Percentiles rank a stretch among this genome's conserved stretches.
phyloP scores from a whole-genome alignment of 306 rosid genomes.

The Castanea mollissima region DNA sequence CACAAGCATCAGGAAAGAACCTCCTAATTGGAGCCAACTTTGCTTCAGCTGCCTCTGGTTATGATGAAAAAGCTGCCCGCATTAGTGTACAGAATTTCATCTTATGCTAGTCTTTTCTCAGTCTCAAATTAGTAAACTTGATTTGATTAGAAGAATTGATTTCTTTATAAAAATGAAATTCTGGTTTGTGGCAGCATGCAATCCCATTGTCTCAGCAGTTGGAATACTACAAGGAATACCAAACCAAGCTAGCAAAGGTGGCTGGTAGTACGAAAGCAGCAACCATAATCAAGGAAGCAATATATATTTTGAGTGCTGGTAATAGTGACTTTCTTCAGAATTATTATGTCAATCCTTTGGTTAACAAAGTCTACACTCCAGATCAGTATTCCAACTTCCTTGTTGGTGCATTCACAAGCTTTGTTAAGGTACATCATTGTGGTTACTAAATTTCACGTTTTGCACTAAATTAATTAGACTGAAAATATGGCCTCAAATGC shows the following conservation, averaged over 20 bases:
- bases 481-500: not conserved
- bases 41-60: constrained; percentile 98
- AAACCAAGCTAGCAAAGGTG: constrained; percentile 65
- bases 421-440: constrained; percentile 52
- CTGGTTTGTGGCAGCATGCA: constrained; percentile 66
- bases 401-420: constrained; percentile 49
- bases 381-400: constrained; percentile 64
- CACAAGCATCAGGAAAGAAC: constrained; percentile 87
- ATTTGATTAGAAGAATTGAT: not conserved
- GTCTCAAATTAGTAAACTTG: not conserved
- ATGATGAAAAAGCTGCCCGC: constrained; percentile 74
- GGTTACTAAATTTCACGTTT: not conserved
- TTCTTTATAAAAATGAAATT: not conserved
- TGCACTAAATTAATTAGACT: not conserved
- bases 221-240: constrained; percentile 72
- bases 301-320: constrained; percentile 80
- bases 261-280: constrained; percentile 78
- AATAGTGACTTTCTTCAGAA: constrained; percentile 87
- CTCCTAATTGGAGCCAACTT: constrained; percentile 91
- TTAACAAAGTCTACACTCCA: constrained; percentile 62
- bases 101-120: not conserved
- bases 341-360: constrained; percentile 73
- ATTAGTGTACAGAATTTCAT: constrained; percentile 45
- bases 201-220: constrained; percentile 78
- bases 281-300: constrained; percentile 59